phyloP scores from a whole-genome alignment of 2,329 filamentous ascomycete species.

The Arthrobotrys entomopaga region DNA sequence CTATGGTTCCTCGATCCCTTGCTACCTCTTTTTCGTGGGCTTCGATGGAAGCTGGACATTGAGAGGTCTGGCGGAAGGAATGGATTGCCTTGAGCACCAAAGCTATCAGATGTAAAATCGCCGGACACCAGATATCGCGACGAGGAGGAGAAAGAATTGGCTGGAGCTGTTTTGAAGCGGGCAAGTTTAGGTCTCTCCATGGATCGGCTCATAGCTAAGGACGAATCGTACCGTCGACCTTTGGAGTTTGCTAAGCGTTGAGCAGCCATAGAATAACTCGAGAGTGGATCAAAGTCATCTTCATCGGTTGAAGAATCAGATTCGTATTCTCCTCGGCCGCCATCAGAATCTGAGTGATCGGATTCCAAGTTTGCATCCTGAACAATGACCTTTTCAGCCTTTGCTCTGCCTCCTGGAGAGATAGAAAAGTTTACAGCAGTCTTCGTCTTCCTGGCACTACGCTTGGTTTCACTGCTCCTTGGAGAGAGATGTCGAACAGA shows the following conservation, averaged over 20 bases:
- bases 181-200: conserved; percentile 48
- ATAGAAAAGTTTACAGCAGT: conserved; percentile 50
- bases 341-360: conserved; percentile 40
- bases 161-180: conserved; percentile 45
- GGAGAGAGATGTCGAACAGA: conserved; percentile 36
- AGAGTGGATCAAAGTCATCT: conserved; percentile 44
- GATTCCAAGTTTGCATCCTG: conserved; percentile 14
- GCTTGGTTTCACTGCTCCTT: conserved; percentile 29
- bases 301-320: conserved; percentile 54
- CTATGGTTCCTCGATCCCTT: conserved; percentile 29
- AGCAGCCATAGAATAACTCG: conserved; percentile 50
- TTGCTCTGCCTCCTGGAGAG: conserved; percentile 51
- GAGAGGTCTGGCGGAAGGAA: conserved; percentile 37
- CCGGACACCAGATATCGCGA: conserved; percentile 42
- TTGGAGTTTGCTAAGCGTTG: conserved; percentile 38
- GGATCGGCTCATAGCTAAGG: conserved; percentile 29
- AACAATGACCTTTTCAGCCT: conserved; percentile 41
- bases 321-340: conserved; percentile 45
- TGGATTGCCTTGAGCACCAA: conserved; percentile 32
- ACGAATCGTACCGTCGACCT: conserved; percentile 20
- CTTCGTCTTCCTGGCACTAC: conserved; percentile 12
- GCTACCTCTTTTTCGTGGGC: conserved; percentile 22
- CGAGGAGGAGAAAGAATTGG: conserved; percentile 30
- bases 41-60: conserved; percentile 41
- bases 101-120: conserved; percentile 50